Percentiles rank a stretch among this genome's conserved stretches.
These are phyloP conservation scores for Elaeis guineensis DNA, from an alignment of 176 grass and related monocot species.

Conservation along the genomic window DNA sequence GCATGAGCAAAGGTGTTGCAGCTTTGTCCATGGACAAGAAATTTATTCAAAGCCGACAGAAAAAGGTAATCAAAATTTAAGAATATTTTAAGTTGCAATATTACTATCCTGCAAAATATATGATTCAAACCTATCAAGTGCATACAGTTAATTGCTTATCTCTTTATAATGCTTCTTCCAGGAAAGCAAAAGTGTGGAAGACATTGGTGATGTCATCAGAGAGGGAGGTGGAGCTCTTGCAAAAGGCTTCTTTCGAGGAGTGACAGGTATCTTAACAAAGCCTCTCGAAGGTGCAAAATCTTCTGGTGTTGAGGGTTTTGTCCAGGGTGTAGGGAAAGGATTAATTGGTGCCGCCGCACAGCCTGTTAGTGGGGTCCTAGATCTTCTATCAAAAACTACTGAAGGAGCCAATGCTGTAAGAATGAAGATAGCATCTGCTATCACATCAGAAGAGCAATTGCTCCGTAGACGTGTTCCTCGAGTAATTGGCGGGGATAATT, in stretches of 20 bases:
- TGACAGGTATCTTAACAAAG: slow-evolving; percentile 95
- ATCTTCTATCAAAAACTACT: slow-evolving; percentile 94
- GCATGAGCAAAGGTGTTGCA: slow-evolving; percentile 99
- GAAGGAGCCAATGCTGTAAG: slow-evolving; percentile 99
- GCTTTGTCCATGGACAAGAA: slow-evolving; percentile 99
- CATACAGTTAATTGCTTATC: too few species aligned
- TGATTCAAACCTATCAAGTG: too few species aligned
- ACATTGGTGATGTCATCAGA: slow-evolving; percentile 91
- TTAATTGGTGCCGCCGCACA: slow-evolving; percentile 94
- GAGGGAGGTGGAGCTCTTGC: slow-evolving; percentile 95
- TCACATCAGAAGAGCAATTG: slow-evolving; percentile 92
- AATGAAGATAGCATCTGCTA: slow-evolving; percentile 96
- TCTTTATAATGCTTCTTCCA: slow-evolving; percentile 15
- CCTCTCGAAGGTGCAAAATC: slow-evolving; percentile 96
- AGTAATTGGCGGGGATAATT: slow-evolving; percentile 82
- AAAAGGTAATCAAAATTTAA: slow-evolving; percentile 40
- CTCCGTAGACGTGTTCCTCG: slow-evolving; percentile 61
- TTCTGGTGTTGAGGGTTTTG: slow-evolving; percentile 93
- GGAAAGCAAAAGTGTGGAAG: slow-evolving; percentile 99
- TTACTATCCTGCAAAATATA: too few species aligned
- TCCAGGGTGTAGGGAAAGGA: slow-evolving; percentile 93
- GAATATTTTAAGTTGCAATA: too few species aligned
- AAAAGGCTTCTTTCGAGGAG: slow-evolving; percentile 93
- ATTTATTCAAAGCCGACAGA: slow-evolving; percentile 85
- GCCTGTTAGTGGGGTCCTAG: slow-evolving; percentile 94